These are phyloP conservation scores for Haplographium delicatum DNA, from an alignment of 495 filamentous ascomycete species.

Conservation along the genomic window DNA sequence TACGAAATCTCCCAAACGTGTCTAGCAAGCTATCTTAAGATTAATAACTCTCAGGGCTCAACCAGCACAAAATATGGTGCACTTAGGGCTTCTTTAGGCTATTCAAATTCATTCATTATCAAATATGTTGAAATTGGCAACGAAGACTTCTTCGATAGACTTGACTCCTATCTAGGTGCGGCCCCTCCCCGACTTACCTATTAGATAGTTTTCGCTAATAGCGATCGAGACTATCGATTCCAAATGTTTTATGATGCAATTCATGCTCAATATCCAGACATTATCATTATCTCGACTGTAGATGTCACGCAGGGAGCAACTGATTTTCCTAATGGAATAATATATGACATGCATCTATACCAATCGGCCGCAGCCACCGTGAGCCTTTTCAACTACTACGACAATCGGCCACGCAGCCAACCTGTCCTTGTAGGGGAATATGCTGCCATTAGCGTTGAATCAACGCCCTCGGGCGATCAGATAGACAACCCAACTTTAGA, in stretches of 20 bases:
- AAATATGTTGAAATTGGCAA: constrained; percentile 35
- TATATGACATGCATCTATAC: constrained; percentile 49
- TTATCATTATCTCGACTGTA: constrained; percentile 41
- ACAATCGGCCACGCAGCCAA: constrained; percentile 32
- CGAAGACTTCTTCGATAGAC: constrained; percentile 42
- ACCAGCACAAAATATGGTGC: constrained; percentile 10
- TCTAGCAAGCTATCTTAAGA: background rate
- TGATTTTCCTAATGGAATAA: too few relatives aligned
- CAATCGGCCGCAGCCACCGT: constrained; percentile 41
- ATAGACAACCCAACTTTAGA: constrained; percentile 12
- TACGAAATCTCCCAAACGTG: constrained; percentile 41
- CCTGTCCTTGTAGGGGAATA: constrained; percentile 45
- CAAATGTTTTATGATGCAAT: constrained; percentile 44
- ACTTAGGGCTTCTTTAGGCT: constrained; percentile 9
- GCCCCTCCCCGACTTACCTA: background rate
- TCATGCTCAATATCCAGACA: constrained; percentile 41
- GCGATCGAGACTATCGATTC: constrained; percentile 45
- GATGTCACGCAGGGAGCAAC: too few relatives aligned
- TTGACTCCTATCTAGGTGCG: too few relatives aligned
- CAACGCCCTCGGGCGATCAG: constrained; percentile 4
- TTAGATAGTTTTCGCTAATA: constrained; percentile 26
- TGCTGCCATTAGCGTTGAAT: constrained; percentile 34
- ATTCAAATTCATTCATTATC: constrained; percentile 12
- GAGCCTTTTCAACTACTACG: constrained; percentile 42
- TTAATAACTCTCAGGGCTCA: background rate